Conservation (phyloP, 2,329 filamentous ascomycete species). For the Aureobasidium zeae region DNA sequence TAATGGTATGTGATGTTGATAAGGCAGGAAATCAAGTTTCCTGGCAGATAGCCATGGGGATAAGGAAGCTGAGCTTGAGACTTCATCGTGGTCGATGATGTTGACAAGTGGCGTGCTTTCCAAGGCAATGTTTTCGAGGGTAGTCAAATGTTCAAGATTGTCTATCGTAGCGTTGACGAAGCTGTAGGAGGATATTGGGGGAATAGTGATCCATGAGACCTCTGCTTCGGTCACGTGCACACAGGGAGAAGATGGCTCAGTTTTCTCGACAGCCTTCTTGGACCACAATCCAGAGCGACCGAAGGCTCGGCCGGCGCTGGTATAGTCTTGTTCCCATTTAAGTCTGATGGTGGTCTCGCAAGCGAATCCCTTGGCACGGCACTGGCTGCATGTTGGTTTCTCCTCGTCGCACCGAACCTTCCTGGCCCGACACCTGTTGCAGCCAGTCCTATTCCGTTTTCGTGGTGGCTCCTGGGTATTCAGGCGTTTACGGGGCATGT, state of each 20-base stretch:
- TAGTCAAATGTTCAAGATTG: slow-evolving; percentile 15
- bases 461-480: slow-evolving; percentile 17
- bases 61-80: slow-evolving; percentile 13
- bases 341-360: slow-evolving; percentile 27
- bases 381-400: slow-evolving; percentile 32
- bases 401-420: slow-evolving; percentile 35
- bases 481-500: slow-evolving; percentile 20
- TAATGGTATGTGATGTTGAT: slow-evolving; percentile 2
- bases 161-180: slow-evolving; percentile 20
- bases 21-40: slow-evolving; percentile 19
- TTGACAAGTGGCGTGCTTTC: slow-evolving; percentile 1
- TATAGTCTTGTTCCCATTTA: slow-evolving; percentile 32
- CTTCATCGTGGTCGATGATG: slow-evolving; percentile 3
- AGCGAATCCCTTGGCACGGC: slow-evolving; percentile 28
- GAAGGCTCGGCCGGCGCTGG: slow-evolving; percentile 34
- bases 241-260: slow-evolving; percentile 15
- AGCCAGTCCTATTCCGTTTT: slow-evolving; percentile 32
- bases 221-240: slow-evolving; percentile 12
- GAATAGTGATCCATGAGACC: slow-evolving; percentile 20
- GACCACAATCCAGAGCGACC: slow-evolving; percentile 36
- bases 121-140: slow-evolving; percentile 7
- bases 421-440: slow-evolving; percentile 33
- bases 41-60: slow-evolving; percentile 14
- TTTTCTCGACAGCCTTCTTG: slow-evolving; percentile 17
- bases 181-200: slow-evolving; percentile 20